Evolutionary conservation across 495 filamentous ascomycete species (phyloP), one percentile per base, ranked within the genome.

Genomic region (Penicillium canariense): DNA sequence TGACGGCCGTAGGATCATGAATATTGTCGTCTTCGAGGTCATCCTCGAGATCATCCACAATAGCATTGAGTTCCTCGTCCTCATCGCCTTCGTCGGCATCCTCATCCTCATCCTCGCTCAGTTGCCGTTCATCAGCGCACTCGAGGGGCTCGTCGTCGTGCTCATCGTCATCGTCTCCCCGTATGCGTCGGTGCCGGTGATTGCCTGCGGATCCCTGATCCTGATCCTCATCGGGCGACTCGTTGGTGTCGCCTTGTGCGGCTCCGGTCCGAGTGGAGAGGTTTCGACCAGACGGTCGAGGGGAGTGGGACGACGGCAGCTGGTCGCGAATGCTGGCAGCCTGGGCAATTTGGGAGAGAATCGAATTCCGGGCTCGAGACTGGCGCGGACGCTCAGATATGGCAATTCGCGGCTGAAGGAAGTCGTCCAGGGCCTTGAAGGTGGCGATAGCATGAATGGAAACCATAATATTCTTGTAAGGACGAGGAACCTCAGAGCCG

Each of bases 371-470:
- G 42, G 73, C 73, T 55, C 87, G 81, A 23, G 85, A 78, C 8
- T 75, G 77, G 47, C 87, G 81, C 22, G 94, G 89, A 14, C 91
- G 84, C 55, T 97, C 93, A 0, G 89, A 84, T 18, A 96, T 60
- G 60, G 77, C 89, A 50, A 99, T 96, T 49, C 93, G 79, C 2
- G 95, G 94, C 48, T 93, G 85, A 38, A 99, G 77, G 72, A 97
- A 99, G 67, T 99, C 95, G 63, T 97, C 94, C 26, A 99, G 74
- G 2, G 94, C 88, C 66, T 97, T 97, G 72, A 99, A 97, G 0
- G 91, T 96, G 8, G 95, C 93, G 67, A 99, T 97, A 26, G 95
- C 95, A 71, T 99, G 95, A 55, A 99, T 97, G 5, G 91, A 93
- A 14, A 99, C 93, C 87, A 96, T 96, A 56, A 97, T 91, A 55